Percentiles rank a stretch among this genome's conserved stretches.
Evolutionary conservation across 345 rosid genomes (phyloP).

Genomic region (Raphanus raphanistrum): DNA sequence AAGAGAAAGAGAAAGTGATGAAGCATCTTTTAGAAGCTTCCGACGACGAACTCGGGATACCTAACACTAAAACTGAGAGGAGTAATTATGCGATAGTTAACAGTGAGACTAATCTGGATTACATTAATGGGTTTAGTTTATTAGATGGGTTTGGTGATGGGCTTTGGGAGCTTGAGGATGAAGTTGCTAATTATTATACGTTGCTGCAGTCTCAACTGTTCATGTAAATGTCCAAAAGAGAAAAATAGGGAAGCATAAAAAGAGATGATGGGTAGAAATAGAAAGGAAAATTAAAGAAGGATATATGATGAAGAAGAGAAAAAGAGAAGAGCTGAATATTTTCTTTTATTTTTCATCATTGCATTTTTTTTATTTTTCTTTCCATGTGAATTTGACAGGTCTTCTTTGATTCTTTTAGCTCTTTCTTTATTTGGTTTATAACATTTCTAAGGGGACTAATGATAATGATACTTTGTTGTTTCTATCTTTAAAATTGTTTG

Average conservation of each 20-base stretch:
- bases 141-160: slow-evolving; percentile 52
- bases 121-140: slow-evolving; percentile 30
- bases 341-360: slow-evolving; percentile 11
- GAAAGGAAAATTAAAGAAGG: neutral
- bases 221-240: slow-evolving; percentile 39
- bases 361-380: neutral
- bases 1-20: slow-evolving; percentile 61
- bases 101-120: slow-evolving; percentile 25
- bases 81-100: slow-evolving; percentile 25
- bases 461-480: slow-evolving; percentile 27
- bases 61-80: slow-evolving; percentile 42
- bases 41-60: slow-evolving; percentile 90
- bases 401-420: slow-evolving; percentile 14
- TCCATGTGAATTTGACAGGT: neutral
- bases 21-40: slow-evolving; percentile 82
- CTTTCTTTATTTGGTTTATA: slow-evolving; percentile 13
- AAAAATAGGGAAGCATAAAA: slow-evolving; percentile 3
- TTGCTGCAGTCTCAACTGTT: slow-evolving; percentile 64
- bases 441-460: slow-evolving; percentile 28
- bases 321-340: neutral
- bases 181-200: slow-evolving; percentile 62
- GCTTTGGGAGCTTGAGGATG: slow-evolving; percentile 81
- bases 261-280: neutral
- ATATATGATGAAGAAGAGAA: neutral
- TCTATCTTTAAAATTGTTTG: slow-evolving; percentile 17